phyloP scores from a whole-genome alignment of 2,329 filamentous ascomycete genomes.

The Phialemoniopsis sp. region DNA sequence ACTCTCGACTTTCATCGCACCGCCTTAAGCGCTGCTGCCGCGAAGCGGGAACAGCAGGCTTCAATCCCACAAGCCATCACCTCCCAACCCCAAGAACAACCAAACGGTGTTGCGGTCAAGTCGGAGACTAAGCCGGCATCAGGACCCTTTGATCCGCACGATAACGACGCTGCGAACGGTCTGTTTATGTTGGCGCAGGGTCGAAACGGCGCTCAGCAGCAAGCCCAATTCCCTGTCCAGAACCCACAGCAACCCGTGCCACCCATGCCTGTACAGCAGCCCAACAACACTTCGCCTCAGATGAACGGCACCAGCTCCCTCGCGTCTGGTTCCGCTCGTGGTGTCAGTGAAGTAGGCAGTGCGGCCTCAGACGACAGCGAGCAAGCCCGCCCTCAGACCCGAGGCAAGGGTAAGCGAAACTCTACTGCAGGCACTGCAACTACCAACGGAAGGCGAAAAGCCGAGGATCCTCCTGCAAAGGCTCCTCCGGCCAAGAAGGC shows the following conservation, averaged over 20 bases:
- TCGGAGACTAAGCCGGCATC: slow-evolving; percentile 44
- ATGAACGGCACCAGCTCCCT: slow-evolving; percentile 42
- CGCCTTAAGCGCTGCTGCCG: slow-evolving; percentile 74
- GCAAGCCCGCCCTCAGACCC: slow-evolving; percentile 59
- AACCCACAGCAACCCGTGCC: slow-evolving; percentile 39
- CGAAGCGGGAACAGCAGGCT: slow-evolving; percentile 49
- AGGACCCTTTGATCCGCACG: slow-evolving; percentile 79
- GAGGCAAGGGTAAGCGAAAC: slow-evolving; percentile 67
- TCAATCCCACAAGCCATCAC: slow-evolving; percentile 31
- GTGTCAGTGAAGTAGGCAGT: slow-evolving; percentile 64
- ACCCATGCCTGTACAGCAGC: slow-evolving; percentile 20
- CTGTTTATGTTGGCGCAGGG: slow-evolving; percentile 84
- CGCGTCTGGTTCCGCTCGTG: slow-evolving; percentile 38
- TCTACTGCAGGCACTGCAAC: slow-evolving; percentile 31
- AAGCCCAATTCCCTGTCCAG: slow-evolving; percentile 41
- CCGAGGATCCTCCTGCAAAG: slow-evolving; percentile 62
- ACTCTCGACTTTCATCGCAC: slow-evolving; percentile 95
- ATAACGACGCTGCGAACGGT: slow-evolving; percentile 93
- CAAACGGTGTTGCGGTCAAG: slow-evolving; percentile 39
- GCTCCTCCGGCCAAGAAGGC: slow-evolving; percentile 64
- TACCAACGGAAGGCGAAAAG: slow-evolving; percentile 71
- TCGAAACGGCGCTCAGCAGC: slow-evolving; percentile 48
- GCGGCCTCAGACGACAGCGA: slow-evolving; percentile 71
- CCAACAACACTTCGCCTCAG: slow-evolving; percentile 42
- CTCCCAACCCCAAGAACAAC: slow-evolving; percentile 50